These are phyloP conservation scores for Delitschia confertaspora DNA, from an alignment of 495 filamentous ascomycete species.

Conservation along the genomic window DNA sequence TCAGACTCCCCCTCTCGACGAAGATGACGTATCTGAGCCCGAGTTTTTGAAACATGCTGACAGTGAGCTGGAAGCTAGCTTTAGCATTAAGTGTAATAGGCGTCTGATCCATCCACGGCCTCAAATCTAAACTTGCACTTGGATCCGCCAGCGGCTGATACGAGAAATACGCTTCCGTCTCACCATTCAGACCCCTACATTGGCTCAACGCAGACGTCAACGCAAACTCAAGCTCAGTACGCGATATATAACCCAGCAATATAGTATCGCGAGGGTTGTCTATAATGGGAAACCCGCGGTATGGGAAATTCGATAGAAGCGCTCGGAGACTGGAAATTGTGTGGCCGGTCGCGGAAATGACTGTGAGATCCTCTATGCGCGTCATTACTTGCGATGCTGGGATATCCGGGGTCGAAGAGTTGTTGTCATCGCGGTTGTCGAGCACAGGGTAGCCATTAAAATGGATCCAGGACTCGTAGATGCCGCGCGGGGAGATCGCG, in stretches of 20 bases:
- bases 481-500: slow-evolving; percentile 85
- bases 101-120: slow-evolving; percentile 98
- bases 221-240: slow-evolving; percentile 78
- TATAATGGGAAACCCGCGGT: slow-evolving; percentile 90
- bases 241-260: slow-evolving; percentile 86
- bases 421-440: slow-evolving; percentile 76
- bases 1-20: slow-evolving; percentile 65
- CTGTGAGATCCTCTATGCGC: slow-evolving; percentile 76
- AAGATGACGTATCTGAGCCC: slow-evolving; percentile 88
- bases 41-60: slow-evolving; percentile 87
- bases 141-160: slow-evolving; percentile 77
- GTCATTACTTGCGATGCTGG: slow-evolving; percentile 84
- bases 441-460: slow-evolving; percentile 95
- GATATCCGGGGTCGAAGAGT: slow-evolving; percentile 64
- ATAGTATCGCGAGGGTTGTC: slow-evolving; percentile 62
- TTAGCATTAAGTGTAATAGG: slow-evolving; percentile 78
- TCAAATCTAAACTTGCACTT: slow-evolving; percentile 68
- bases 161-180: slow-evolving; percentile 74
- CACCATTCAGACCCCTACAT: slow-evolving; percentile 51
- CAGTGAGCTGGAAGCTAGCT: slow-evolving; percentile 66
- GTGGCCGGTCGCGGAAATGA: slow-evolving; percentile 77
- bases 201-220: slow-evolving; percentile 47
- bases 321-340: slow-evolving; percentile 65
- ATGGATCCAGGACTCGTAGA: slow-evolving; percentile 97
- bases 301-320: slow-evolving; percentile 62